Evolutionary conservation across 1,139 yeast genomes (phyloP), one percentile per base, ranked within the genome.

Genomic region (Suhomyces taliae): DNA sequence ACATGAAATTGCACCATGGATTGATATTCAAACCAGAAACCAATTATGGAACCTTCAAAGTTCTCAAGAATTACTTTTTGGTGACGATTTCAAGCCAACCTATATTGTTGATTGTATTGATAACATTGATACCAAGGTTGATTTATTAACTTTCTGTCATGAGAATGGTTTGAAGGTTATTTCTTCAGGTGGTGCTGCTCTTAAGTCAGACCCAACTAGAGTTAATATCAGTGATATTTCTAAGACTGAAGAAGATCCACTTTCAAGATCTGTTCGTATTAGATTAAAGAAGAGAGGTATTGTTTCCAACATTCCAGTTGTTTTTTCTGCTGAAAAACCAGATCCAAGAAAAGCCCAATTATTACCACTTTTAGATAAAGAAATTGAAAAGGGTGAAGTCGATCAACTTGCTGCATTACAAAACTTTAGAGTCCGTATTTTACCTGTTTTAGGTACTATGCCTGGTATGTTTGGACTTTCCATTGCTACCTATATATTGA

Each of bases 131-230:
- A 90, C 98, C 27, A 93, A 93, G 64, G 95, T 90, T 27, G 99
- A 93, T 60, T 72, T 93, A 46, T 72, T 93, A 53, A 83, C 85
- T 34, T 90, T 78, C 67, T 87, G 96, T 56, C 71, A 84, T 62
- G 74, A 75, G 27, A 71, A 81, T 40, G 65, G 74, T 1, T 64
- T 91, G 37, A 79, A 80, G 14, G 85, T 90, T 29, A 80, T 93
- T 40, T 85, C 96, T 3, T 88, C 97, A 0, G 95, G 95, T 81
- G 99, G 99, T 26, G 98, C 99, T 1, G 96, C 97, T 7, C 87
- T 96, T 58, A 75, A 75, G 52, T 69, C 77, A 5, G 80, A 75
- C 54, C 79, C 80, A 7, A 71, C 79, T 14, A 60, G 80, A 49
- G 66, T 75, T 43, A 75, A 75, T 54, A 61, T 75, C 14, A 66